phyloP scores from a whole-genome alignment of 2,329 filamentous ascomycete genomes.

The Arthroderma sp. region DNA sequence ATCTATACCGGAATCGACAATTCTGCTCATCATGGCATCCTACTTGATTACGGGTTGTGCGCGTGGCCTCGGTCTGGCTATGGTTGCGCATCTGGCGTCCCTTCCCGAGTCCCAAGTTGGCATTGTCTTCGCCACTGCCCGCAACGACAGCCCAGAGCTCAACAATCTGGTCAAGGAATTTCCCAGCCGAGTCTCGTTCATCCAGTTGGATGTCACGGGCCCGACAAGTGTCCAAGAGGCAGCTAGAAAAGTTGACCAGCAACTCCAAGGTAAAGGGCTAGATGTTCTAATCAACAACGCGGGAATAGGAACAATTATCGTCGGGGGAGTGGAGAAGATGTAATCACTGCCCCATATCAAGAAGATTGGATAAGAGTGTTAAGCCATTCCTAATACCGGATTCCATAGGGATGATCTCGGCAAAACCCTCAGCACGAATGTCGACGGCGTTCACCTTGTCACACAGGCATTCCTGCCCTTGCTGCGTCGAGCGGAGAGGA shows the following conservation, averaged over 20 bases:
- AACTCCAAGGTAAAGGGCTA: constrained; percentile 23
- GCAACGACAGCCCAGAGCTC: constrained; percentile 18
- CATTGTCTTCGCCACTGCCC: constrained; percentile 29
- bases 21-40: constrained; percentile 16
- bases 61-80: constrained; percentile 23
- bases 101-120: constrained; percentile 19
- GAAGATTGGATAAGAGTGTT: too few relatives aligned
- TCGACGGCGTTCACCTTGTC: constrained; percentile 24
- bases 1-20: too few relatives aligned
- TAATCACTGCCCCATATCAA: constrained; percentile 1
- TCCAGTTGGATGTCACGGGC: constrained; percentile 26
- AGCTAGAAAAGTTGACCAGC: constrained; percentile 19
- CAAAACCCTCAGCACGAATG: constrained; percentile 27
- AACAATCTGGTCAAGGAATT: constrained; percentile 21
- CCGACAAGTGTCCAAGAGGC: constrained; percentile 23
- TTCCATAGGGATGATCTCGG: constrained; percentile 10
- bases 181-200: constrained; percentile 19
- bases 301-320: constrained; percentile 12
- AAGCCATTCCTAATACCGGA: too few relatives aligned
- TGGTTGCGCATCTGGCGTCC: constrained; percentile 17
- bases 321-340: constrained; percentile 10
- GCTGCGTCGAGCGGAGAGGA: constrained; percentile 21
- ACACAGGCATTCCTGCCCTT: constrained; percentile 25
- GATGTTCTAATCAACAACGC: constrained; percentile 23
- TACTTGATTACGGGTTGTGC: constrained; percentile 25